Evolutionary conservation across 768 basidiomycete species (phyloP), one percentile per base, ranked within the genome.

Genomic region (Lactarius evosmus): DNA sequence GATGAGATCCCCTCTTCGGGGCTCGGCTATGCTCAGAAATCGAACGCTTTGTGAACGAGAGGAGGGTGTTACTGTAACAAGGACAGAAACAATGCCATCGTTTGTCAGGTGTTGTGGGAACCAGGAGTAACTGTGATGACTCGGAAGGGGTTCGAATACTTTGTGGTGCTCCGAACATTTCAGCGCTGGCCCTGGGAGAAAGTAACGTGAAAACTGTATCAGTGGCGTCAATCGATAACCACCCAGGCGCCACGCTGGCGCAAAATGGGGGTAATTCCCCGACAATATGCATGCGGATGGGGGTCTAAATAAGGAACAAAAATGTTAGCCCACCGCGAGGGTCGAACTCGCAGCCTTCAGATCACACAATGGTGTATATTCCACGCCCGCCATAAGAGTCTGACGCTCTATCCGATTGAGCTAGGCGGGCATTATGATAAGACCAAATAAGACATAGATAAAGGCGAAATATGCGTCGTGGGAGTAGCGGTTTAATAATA

Each of bases 351-450:
- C 81, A 82, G 80, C 80, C 82, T 82, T 82, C 80, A 80, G 81
- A 81, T 80, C 50, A 61, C 64, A 57, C 49, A 61, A 51, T 22
- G 3, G 7, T 63, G 52, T 54, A 33, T 25, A 38, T 12, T 55
- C 58, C 40, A 63, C 62, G 40, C 63, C 64, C 32, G 55, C 60
- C 27, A 27, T 83, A 83, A 82, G 80, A 82, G 81, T 82, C 81
- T 83, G 81, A 82, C 81, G 81, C 81, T 83, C 82, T 82, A 83
- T 82, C 81, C 81, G 80, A 82, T 82, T 82, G 82, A 83, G 81
- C 82, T 83, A 83, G 81, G 81, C 81, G 79, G 82, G 81, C 81
- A 68, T 29, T 55, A 25, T 1, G 34, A 55, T 2, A 0, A 8
- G 0, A 8, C 1, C 8, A 6, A 7, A 30, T 19, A 8, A 32